Evolutionary conservation across 2,329 filamentous ascomycete species (phyloP).

Genomic region (Diaporthe capsici): DNA sequence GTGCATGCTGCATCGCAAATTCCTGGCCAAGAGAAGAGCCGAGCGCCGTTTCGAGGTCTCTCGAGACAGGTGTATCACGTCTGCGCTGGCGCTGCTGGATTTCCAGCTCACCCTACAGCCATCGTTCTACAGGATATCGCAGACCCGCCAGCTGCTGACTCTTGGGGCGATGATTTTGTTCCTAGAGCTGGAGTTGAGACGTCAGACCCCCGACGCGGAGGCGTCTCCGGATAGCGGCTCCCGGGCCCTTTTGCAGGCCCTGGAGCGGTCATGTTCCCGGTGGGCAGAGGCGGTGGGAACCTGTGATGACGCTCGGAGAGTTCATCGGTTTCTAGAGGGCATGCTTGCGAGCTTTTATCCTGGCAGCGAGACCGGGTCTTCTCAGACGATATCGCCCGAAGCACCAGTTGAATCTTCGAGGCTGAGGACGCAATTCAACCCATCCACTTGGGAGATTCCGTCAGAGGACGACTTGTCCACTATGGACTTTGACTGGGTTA

Average conservation of each 20-base stretch:
- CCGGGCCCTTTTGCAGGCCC: constrained; percentile 38
- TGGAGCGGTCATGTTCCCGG: constrained; percentile 40
- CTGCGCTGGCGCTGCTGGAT: constrained; percentile 45
- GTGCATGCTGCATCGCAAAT: constrained; percentile 64
- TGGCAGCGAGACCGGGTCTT: constrained; percentile 39
- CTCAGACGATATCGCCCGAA: constrained; percentile 41
- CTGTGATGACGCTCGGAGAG: constrained; percentile 41
- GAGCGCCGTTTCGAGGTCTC: constrained; percentile 43
- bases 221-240: constrained; percentile 29
- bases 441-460: constrained; percentile 4
- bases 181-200: constrained; percentile 45
- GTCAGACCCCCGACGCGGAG: constrained; percentile 32
- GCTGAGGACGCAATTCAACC: not conserved
- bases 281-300: constrained; percentile 39
- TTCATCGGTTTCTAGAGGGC: constrained; percentile 35
- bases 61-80: constrained; percentile 46
- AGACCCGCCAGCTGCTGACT: constrained; percentile 47
- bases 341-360: constrained; percentile 40
- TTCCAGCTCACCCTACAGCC: constrained; percentile 44
- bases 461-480: constrained; percentile 40
- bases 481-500: constrained; percentile 50
- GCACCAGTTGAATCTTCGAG: constrained; percentile 17
- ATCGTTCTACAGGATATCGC: constrained; percentile 45
- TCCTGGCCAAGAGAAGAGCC: constrained; percentile 51
- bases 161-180: constrained; percentile 46